Base-by-base conservation (phyloP, 1,284 basidiomycete species). In the Afroboletus lepidellus region DNA sequence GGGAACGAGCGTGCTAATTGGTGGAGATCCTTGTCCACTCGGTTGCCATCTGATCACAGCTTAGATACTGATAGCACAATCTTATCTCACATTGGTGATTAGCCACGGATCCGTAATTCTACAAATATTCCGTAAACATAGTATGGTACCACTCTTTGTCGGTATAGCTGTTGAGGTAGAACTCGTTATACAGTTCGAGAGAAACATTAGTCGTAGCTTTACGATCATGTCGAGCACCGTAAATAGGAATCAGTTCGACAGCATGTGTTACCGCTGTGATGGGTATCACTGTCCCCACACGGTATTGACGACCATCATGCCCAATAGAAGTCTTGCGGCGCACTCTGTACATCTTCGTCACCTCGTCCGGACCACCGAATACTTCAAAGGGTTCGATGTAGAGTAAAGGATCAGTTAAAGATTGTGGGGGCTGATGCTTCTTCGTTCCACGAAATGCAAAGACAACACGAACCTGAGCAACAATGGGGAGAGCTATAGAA, bases 171-270 rank as follows among this genome's bases (percentile, higher is more conserved):
- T 42, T 51, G 11, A 51, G 44, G 16, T 51, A 46, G 27, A 51
- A 51, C 7, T 45, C 9, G 13, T 45, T 21, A 16, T 50, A 50
- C 30, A 25, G 20, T 21, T 51, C 50, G 6, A 51, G 27, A 8
- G 50, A 46, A 29, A 46, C 50, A 41, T 45, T 41, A 4, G 9
- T 18, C 16, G 4, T 51, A 5, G 43, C 43, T n/a, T 41, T 2
- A 42, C 23, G n/a, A 30, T 53, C 16, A 8, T 57, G 34, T 13
- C n/a, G 3, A 21, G 1, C 0, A 13, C 55, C 43, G 29, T 53
- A 58, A 12, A 49, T 16, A 3, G 13, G 50, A 6, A 55, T 48
- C 4, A 53, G 33, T 23, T 55, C 44, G 1, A 55, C 29, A 8
- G 50, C 42, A 1, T 49, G 43, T 1, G 11, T 42, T 2, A 52